Percentiles rank a stretch among this genome's conserved stretches.
These are phyloP conservation scores for Stereum hirsutum DNA, from an alignment of 1,284 basidiomycete species.

Conservation along the genomic window DNA sequence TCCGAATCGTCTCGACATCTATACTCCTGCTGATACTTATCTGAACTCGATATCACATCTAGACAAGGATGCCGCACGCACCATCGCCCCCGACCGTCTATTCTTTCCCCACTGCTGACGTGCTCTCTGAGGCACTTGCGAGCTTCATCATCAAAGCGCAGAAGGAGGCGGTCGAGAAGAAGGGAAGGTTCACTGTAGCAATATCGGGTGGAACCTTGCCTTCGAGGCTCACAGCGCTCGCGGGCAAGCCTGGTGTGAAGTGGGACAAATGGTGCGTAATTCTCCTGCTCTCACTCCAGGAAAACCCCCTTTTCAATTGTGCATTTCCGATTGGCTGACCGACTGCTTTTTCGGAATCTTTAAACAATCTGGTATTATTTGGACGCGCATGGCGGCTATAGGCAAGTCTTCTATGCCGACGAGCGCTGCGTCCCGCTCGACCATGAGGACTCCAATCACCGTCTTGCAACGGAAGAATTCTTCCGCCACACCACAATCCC, in stretches of 20 bases:
- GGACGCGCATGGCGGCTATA: slow-evolving; percentile 24
- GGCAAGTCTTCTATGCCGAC: slow-evolving; percentile 98
- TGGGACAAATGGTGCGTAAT: slow-evolving; percentile 89
- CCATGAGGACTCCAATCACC: slow-evolving; percentile 89
- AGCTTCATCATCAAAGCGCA: slow-evolving; percentile 84
- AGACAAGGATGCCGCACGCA: slow-evolving; percentile 18
- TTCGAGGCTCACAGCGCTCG: slow-evolving; percentile 71
- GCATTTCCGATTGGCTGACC: slow-evolving; percentile 6
- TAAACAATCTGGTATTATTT: not conserved
- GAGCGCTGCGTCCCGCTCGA: slow-evolving; percentile 94
- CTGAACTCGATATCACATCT: too few relatives aligned
- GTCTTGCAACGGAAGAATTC: slow-evolving; percentile 67
- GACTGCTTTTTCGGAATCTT: not conserved
- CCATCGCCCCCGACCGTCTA: slow-evolving; percentile 67
- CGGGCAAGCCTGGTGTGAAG: slow-evolving; percentile 67
- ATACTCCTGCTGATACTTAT: too few relatives aligned
- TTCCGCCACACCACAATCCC: slow-evolving; percentile 85
- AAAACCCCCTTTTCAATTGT: not conserved
- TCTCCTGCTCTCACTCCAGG: too few relatives aligned
- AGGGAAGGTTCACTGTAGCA: slow-evolving; percentile 87
- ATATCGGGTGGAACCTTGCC: slow-evolving; percentile 92
- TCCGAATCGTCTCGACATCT: too few relatives aligned
- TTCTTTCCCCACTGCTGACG: slow-evolving; percentile 55
- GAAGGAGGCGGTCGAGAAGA: slow-evolving; percentile 82
- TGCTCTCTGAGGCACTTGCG: slow-evolving; percentile 61